Evolutionary conservation across 495 filamentous ascomycete genomes (phyloP).

Genomic region (Melanomma pulvis-pyrius): DNA sequence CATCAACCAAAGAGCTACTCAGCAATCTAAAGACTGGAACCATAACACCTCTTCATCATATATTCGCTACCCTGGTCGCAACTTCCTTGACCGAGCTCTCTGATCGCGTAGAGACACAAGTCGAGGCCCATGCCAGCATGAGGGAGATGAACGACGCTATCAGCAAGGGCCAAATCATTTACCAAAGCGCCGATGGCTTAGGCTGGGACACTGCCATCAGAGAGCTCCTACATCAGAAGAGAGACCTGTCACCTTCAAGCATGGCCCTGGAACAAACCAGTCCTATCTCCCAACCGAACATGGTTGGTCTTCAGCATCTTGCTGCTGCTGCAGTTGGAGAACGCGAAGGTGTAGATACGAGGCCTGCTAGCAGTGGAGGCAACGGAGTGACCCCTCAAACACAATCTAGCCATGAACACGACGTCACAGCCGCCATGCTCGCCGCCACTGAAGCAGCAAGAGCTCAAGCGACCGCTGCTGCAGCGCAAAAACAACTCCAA

Average conservation of each 20-base stretch:
- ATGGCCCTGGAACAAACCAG: slow-evolving; percentile 7
- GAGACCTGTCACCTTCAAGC: slow-evolving; percentile 2
- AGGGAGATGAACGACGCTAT: slow-evolving; percentile 36
- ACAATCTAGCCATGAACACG: slow-evolving; percentile 7
- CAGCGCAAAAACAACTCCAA: slow-evolving; percentile 35
- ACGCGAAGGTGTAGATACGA: slow-evolving; percentile 32
- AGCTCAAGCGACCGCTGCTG: slow-evolving; percentile 36
- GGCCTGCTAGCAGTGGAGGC: slow-evolving; percentile 28
- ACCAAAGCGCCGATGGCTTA: slow-evolving; percentile 17
- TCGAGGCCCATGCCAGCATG: slow-evolving; percentile 32
- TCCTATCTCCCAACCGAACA: slow-evolving; percentile 27
- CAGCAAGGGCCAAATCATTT: slow-evolving; percentile 26
- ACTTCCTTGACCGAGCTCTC: slow-evolving; percentile 31
- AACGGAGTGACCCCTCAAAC: slow-evolving; percentile 7
- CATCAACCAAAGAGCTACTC: slow-evolving; percentile 24
- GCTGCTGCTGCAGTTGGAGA: slow-evolving; percentile 38
- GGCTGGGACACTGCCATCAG: slow-evolving; percentile 35
- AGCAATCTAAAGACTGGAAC: slow-evolving; percentile 10
- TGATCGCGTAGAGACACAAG: slow-evolving; percentile 34
- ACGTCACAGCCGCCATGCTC: slow-evolving; percentile 25
- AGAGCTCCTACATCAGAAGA: slow-evolving; percentile 32
- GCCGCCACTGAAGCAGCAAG: slow-evolving; percentile 33
- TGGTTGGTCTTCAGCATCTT: slow-evolving; percentile 38
- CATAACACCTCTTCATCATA: slow-evolving; percentile 31
- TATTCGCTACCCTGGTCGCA: slow-evolving; percentile 34